Evolutionary conservation across 2,329 filamentous ascomycete species (phyloP).

Genomic region (Penicillium sp.): DNA sequence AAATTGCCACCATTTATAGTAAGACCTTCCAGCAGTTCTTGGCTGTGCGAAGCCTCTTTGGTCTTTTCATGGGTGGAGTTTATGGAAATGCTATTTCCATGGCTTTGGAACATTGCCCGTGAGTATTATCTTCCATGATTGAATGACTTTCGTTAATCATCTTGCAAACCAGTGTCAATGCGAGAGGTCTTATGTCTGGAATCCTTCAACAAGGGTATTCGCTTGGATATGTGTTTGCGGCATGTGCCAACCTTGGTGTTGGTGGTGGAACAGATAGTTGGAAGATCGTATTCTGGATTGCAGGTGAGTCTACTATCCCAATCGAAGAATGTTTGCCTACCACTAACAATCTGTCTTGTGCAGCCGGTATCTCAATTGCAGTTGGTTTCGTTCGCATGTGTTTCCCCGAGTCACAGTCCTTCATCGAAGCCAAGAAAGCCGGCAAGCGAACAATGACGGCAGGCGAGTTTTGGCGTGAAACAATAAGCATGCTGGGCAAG

Average conservation of each 20-base stretch:
- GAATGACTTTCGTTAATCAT: neutral
- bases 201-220: conserved; percentile 81
- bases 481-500: conserved; percentile 62
- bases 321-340: neutral
- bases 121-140: neutral
- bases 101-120: conserved; percentile 71
- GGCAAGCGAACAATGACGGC: conserved; percentile 51
- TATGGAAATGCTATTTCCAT: conserved; percentile 77
- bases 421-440: conserved; percentile 65
- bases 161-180: conserved; percentile 46
- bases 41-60: conserved; percentile 70
- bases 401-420: conserved; percentile 74
- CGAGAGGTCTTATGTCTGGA: conserved; percentile 76
- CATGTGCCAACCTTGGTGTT: conserved; percentile 67
- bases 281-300: conserved; percentile 76
- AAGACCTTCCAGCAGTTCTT: conserved; percentile 70
- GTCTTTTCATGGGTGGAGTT: conserved; percentile 77
- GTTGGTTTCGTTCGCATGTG: conserved; percentile 65
- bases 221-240: conserved; percentile 75
- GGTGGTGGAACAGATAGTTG: conserved; percentile 56
- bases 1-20: conserved; percentile 76
- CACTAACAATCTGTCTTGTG: neutral
- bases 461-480: conserved; percentile 65
- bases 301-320: conserved; percentile 32
- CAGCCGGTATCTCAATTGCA: conserved; percentile 39